These are phyloP conservation scores for Earliella scabrosa DNA, from an alignment of 1,284 basidiomycete genomes.

Conservation along the genomic window DNA sequence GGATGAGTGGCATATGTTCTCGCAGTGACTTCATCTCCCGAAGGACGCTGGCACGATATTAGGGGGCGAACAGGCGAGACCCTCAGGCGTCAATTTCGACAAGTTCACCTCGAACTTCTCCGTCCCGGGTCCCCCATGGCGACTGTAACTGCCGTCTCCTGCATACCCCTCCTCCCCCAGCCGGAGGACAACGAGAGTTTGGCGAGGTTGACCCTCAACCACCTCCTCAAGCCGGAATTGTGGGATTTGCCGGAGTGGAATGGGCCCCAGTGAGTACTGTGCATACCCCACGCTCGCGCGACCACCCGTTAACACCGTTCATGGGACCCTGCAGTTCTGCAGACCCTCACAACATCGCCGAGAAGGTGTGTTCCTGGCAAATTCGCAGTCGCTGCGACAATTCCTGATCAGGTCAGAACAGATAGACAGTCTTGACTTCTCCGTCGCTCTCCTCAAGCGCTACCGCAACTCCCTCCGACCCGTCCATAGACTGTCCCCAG, in stretches of 20 bases:
- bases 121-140: constrained; percentile 12
- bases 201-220: constrained; percentile 25
- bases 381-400: background rate
- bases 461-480: constrained; percentile 37
- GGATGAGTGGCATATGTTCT: background rate
- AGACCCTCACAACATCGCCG: constrained; percentile 15
- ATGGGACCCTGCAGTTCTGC: constrained; percentile 9
- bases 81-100: constrained; percentile 13
- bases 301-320: constrained; percentile 4
- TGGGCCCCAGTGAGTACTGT: constrained; percentile 29
- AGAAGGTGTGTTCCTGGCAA: constrained; percentile 18
- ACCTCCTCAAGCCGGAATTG: constrained; percentile 29
- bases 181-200: background rate
- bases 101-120: background rate
- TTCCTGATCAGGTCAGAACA: constrained; percentile 5
- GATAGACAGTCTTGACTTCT: constrained; percentile 31
- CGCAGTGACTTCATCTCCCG: constrained; percentile 8
- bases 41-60: constrained; percentile 17
- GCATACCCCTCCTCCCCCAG: background rate
- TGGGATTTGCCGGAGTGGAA: constrained; percentile 36
- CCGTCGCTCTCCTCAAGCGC: constrained; percentile 33
- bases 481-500: constrained; percentile 31
- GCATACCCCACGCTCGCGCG: background rate
- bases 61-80: constrained; percentile 15
- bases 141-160: constrained; percentile 1